phyloP scores from a whole-genome alignment of 805 yeast species.

The Isabelozyma rhagii region DNA sequence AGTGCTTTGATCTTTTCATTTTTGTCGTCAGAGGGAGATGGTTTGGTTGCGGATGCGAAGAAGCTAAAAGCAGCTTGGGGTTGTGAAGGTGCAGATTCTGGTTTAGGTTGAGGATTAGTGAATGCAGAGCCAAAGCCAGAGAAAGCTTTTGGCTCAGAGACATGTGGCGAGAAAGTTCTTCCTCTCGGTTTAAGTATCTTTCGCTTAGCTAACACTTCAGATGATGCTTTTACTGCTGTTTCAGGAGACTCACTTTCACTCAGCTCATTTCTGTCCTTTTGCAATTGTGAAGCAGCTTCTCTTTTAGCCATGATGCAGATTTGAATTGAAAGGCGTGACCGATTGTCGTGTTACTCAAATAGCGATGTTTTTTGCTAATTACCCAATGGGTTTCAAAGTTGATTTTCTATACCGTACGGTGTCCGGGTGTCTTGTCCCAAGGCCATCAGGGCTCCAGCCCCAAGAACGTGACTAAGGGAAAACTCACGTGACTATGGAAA shows the following conservation, averaged over 20 bases:
- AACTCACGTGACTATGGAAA: not conserved
- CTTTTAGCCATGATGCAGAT: conserved; percentile 57
- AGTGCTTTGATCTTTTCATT: conserved; percentile 59
- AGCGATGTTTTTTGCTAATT: not conserved
- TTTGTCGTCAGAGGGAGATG: conserved; percentile 19
- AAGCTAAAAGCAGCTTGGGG: not conserved
- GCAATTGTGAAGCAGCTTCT: conserved; percentile 61
- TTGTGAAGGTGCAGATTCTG: not conserved
- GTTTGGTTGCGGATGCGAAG: not conserved
- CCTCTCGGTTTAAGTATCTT: conserved; percentile 62
- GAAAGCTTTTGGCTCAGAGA: not conserved
- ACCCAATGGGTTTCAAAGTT: not conserved
- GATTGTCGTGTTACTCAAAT: not conserved
- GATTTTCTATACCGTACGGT: not conserved
- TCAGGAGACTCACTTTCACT: conserved; percentile 34
- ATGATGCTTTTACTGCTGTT: conserved; percentile 49
- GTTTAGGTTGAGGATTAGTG: not conserved
- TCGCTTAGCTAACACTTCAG: conserved; percentile 61
- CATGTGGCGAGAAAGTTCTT: conserved; percentile 4
- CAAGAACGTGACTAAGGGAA: not conserved
- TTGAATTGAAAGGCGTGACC: not conserved
- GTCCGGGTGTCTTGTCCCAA: not conserved
- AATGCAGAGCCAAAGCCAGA: conserved; percentile 1
- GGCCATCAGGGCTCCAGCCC: not conserved
- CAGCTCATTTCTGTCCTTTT: conserved; percentile 46